A percentile compares a stretch with the other conserved stretches of the same genome.
Conservation (phyloP, 176 grass and related monocot genomes). For the Typha latifolia region DNA sequence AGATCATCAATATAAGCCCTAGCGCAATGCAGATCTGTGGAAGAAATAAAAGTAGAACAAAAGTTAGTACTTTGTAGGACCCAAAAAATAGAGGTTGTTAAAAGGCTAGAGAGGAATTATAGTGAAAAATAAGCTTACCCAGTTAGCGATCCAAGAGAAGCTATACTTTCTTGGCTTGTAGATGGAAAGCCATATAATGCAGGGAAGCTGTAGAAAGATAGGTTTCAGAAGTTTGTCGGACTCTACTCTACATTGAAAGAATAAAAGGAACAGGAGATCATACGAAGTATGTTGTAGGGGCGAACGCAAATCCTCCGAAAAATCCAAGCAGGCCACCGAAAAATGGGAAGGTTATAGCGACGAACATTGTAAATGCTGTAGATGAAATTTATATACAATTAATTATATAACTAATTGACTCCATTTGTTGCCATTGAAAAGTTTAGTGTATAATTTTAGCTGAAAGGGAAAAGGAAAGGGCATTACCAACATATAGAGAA, state of each 20-base stretch:
- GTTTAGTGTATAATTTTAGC: neutral
- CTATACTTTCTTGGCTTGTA: conserved; percentile 70
- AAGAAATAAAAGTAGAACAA: neutral
- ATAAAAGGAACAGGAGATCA: neutral
- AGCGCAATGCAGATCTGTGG: conserved; percentile 72
- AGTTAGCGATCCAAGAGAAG: conserved; percentile 74
- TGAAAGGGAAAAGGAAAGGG: neutral
- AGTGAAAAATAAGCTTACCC: conserved; percentile 28
- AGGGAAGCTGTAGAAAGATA: conserved; percentile 55
- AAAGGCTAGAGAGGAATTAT: neutral
- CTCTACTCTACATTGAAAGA: no score
- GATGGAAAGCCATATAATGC: conserved; percentile 78
- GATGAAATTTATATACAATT: neutral
- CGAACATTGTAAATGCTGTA: conserved; percentile 90
- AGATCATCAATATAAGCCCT: conserved; percentile 55
- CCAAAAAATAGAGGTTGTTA: neutral
- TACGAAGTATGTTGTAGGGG: conserved; percentile 87
- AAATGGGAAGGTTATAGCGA: conserved; percentile 82
- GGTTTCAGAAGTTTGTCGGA: no score
- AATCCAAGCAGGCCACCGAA: conserved; percentile 70
- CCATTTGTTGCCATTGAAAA: neutral
- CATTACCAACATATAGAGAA: conserved; percentile 63
- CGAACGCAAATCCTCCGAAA: conserved; percentile 79
- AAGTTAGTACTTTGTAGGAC: neutral
- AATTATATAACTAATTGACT: neutral